Base-by-base conservation (phyloP, 805 yeast species). In the Diddensiella transvaalensis region DNA sequence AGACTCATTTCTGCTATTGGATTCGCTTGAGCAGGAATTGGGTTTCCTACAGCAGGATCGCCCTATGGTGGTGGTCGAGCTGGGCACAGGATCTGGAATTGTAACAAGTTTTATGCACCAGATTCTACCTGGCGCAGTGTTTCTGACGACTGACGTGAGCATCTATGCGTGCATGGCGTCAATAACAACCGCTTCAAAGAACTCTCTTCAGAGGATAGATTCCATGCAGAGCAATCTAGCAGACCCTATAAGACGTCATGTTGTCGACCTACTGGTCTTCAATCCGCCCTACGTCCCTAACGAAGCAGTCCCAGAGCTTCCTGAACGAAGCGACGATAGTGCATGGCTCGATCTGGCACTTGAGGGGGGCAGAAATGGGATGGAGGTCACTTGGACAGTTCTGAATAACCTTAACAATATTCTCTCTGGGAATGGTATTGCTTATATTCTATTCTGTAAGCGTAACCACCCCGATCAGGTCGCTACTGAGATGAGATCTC, bases 241-340 rank as follows among this genome's bases (percentile, higher is more conserved):
- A 0, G 57, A 74, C 6, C 72, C 79, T 2, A 53, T 88, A 6
- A 63, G 76, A 10, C 60, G 60, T 0, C 56, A 72, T 1, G 44
- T 67, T 3, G 74, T 89, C 1, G 98, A 93, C 59, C 49, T 91
- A 0, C 68, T 93, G 19, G 72, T 93, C 0, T 93, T 93, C 67
- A 93, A 93, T 60, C 99, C 99, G 0, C 99, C 99, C 0, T 93
- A 93, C 62, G 99, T 93, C 1, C 99, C 99, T 0, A 87, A 91
- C 1, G 39, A 45, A 10, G 39, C 44, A 3, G 55, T 53, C 4
- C 55, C 58, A 1, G 61, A 60, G 0, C 85, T 87, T 0, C 97
- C 98, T 0, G 93, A 93, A 0, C 57, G 55, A 0, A 73, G 71
- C 2, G 77, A 73, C 6, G 81, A 78, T 17, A 73, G 75, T 24